Evolutionary conservation across 805 yeast genomes (phyloP).

Genomic region (Hanseniaspora vineae): DNA sequence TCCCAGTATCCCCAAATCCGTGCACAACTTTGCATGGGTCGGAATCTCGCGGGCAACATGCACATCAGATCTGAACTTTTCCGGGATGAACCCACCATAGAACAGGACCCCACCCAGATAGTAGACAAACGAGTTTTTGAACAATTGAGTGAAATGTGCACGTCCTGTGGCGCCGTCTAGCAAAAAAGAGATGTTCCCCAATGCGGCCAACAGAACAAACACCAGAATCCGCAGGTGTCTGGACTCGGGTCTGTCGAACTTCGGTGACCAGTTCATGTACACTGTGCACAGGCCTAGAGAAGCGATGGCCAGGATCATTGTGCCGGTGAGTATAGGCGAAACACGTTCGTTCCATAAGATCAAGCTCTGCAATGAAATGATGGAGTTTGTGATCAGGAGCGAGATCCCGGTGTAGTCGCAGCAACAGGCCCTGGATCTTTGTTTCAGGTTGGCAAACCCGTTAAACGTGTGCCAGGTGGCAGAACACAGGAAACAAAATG

Average conservation of each 20-base stretch:
- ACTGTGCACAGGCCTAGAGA: constrained; percentile 61
- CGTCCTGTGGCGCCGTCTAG: constrained; percentile 2
- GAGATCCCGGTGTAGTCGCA: constrained; percentile 94
- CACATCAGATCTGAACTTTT: constrained; percentile 69
- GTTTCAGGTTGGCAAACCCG: constrained; percentile 49
- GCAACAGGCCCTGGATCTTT: constrained; percentile 75
- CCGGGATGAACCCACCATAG: constrained; percentile 82
- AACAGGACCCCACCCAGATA: constrained; percentile 74
- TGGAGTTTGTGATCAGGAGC: constrained; percentile 75
- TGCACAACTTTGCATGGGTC: constrained; percentile 21
- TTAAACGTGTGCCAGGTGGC: constrained; percentile 87
- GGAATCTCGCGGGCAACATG: constrained; percentile 34
- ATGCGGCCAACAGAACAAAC: constrained; percentile 61
- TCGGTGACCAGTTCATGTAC: constrained; percentile 81
- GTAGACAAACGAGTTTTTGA: constrained; percentile 51
- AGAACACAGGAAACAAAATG: constrained; percentile 68
- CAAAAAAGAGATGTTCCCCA: constrained; percentile 55
- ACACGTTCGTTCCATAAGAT: constrained; percentile 6
- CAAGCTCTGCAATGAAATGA: constrained; percentile 63
- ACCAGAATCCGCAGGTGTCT: constrained; percentile 69
- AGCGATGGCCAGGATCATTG: neutral
- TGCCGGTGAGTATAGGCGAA: neutral
- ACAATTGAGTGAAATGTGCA: constrained; percentile 30
- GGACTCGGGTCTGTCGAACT: constrained; percentile 78
- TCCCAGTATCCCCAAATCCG: constrained; percentile 20